Percentiles rank a stretch among this genome's conserved stretches.
These are phyloP conservation scores for Mycogone perniciosa DNA, from an alignment of 2,329 filamentous ascomycete genomes.

Conservation along the genomic window DNA sequence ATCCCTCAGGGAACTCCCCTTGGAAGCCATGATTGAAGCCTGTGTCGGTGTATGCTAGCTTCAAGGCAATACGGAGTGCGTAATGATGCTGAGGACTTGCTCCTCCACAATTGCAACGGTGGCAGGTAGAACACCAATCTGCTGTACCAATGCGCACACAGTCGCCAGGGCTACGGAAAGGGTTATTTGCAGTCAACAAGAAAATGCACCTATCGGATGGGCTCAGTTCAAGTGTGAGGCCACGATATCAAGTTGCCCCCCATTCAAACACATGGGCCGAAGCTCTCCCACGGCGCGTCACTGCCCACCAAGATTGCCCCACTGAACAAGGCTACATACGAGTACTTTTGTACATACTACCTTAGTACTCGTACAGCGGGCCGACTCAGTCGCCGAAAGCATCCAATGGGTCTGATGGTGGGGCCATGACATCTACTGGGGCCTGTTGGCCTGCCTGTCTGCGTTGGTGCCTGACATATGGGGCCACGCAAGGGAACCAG, in stretches of 20 bases:
- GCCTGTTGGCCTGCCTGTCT: not conserved
- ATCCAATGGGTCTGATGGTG: not conserved
- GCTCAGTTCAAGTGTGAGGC: constrained; percentile 13
- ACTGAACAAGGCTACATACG: not conserved
- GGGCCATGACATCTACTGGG: constrained; percentile 6
- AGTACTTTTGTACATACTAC: too few relatives aligned
- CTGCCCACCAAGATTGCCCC: constrained; percentile 2
- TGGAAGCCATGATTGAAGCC: constrained; percentile 35
- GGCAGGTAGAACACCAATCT: not conserved
- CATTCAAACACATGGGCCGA: not conserved
- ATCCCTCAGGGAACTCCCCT: constrained; percentile 42
- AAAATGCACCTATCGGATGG: constrained; percentile 1
- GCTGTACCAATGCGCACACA: not conserved
- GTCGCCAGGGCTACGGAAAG: not conserved
- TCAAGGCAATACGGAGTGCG: not conserved
- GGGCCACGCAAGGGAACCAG: constrained; percentile 18
- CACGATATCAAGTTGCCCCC: constrained; percentile 15
- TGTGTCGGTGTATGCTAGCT: not conserved
- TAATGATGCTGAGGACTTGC: constrained; percentile 1
- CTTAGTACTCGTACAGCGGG: constrained; percentile 11
- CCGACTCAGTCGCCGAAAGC: constrained; percentile 16
- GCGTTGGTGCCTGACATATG: constrained; percentile 29
- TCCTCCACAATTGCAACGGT: constrained; percentile 4
- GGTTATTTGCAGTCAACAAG: not conserved
- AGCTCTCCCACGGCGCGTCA: constrained; percentile 7